Evolutionary conservation across 208 protist genomes (phyloP), one percentile per base, ranked within the genome.

Genomic region (Leishmania tropica): DNA sequence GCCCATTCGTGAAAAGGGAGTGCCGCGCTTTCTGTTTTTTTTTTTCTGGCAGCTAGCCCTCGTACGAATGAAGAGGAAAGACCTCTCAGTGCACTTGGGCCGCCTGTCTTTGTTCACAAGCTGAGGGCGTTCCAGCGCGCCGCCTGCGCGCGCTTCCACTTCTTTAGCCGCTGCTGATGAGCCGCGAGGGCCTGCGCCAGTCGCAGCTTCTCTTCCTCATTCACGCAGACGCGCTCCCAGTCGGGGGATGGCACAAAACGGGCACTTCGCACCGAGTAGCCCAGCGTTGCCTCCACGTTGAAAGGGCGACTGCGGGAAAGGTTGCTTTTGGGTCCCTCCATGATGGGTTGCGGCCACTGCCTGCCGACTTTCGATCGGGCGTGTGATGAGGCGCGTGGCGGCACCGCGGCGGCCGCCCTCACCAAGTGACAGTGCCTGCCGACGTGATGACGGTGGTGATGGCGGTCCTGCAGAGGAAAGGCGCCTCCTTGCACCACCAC

Each of bases 301-400:
- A 75, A 56, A 6, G 70, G 28, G 0, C 24, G 70, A 35, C 45
- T 75, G 42, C 45, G 42, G 0, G 70, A 54, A 7, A 56, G 47
- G 21, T 56, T 37, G 42, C 70, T 56, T 40, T 75, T 75, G 11
- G 70, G 70, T 40, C 70, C 70, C 13, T 75, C 45, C 70, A 75
- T 56, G 8, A 47, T 53, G 21, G 70, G 70, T 13, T 75, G 70
- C 28, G 47, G 70, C 70, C 70, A 75, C 47, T 54, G 70, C 47
- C 45, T 75, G 45, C 70, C 70, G 8, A 35, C 17, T 21, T 56
- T 48, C 70, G 70, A 58, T 21, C 45, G 70, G 15, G 28, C 0
- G 21, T 8, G 70, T 21, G 47, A 2, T 2, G 70, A 58, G 45
- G 42, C 45, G 45, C 47, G 28, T 40, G 70, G 45, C 45, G n/a